Evolutionary conservation across 2,329 filamentous ascomycete species (phyloP), one percentile per base, ranked within the genome.

Genomic region (Nigrograna mackinnonii): DNA sequence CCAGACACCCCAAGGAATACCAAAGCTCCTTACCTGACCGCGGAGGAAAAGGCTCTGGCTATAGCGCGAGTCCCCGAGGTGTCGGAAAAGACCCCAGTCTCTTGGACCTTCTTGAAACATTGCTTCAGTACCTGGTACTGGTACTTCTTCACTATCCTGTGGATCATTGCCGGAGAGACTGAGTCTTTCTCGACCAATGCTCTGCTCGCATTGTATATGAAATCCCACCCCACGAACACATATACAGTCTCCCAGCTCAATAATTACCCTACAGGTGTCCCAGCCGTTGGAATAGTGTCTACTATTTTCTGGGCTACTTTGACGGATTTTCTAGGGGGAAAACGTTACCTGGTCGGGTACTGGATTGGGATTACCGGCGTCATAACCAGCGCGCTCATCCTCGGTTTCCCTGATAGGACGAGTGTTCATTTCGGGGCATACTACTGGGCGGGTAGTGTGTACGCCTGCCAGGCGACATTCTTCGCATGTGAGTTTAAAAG

Each of bases 401-500:
- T 89, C 0, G 75, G 75, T 0, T 75, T 22, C 28, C 73, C 76
- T 0, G 64, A 69, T 0, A 77, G 75, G 3, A 84, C 80, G 0
- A 58, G 75, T 0, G 70, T 79, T 1, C 76, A 82, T 0, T 85
- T 89, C 47, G 83, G 64, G 0, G 83, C 84, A 4, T 88, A 87
- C 53, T 88, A 87, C 62, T 85, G 81, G 79, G 82, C 84, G 0
- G 86, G 86, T 1, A 72, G 78, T 3, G 82, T 87, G 0, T 89
- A 89, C 52, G 85, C 85, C 0, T 86, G 85, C 55, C 85, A 89
- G 64, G 84, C 86, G 1, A 86, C 82, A 0, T 88, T 89, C 53
- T 89, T 89, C 52, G 85, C 86, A 0, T 89, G 85, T n/a, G n/a
- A n/a, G n/a, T n/a, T n/a, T n/a, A n/a, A n/a, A n/a, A n/a, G n/a